These are phyloP conservation scores for Verticillium albo-atrum DNA, from an alignment of 2,329 filamentous ascomycete genomes.

Conservation along the genomic window DNA sequence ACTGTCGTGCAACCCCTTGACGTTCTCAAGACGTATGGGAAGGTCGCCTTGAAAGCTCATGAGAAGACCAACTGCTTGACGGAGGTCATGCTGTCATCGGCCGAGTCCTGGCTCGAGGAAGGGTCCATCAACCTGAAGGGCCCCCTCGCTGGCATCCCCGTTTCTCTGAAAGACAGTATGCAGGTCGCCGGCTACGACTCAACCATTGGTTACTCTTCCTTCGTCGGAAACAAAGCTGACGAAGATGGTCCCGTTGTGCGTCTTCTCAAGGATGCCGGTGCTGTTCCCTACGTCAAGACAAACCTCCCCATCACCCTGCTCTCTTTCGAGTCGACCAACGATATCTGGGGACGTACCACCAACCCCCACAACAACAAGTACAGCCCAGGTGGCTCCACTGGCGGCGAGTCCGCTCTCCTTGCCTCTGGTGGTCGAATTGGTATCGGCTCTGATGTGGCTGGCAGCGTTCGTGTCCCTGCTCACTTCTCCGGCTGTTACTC, in stretches of 20 bases:
- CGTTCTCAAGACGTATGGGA: constrained; percentile 81
- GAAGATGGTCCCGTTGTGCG: constrained; percentile 70
- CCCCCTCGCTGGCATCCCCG: constrained; percentile 79
- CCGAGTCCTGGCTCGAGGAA: constrained; percentile 64
- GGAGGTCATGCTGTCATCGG: constrained; percentile 75
- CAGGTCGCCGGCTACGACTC: constrained; percentile 79
- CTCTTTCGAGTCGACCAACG: constrained; percentile 75
- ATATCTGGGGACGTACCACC: constrained; percentile 74
- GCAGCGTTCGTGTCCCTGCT: constrained; percentile 80
- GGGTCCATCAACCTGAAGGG: constrained; percentile 67
- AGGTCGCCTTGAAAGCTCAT: constrained; percentile 79
- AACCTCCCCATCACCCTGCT: constrained; percentile 82
- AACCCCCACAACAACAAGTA: constrained; percentile 85
- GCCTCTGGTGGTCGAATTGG: constrained; percentile 82
- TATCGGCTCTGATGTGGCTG: constrained; percentile 86
- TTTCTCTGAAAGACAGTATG: constrained; percentile 79
- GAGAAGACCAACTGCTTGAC: constrained; percentile 86
- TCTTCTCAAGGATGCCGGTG: constrained; percentile 81
- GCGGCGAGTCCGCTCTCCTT: constrained; percentile 76
- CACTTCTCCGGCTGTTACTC: constrained; percentile 90
- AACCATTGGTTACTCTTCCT: constrained; percentile 73
- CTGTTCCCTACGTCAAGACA: constrained; percentile 90
- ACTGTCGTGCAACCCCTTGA: constrained; percentile 61
- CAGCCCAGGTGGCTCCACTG: constrained; percentile 85
- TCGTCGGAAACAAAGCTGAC: constrained; percentile 60